Base-by-base conservation (phyloP, 768 basidiomycete genomes). In the Tricholoma bakamatsutake region DNA sequence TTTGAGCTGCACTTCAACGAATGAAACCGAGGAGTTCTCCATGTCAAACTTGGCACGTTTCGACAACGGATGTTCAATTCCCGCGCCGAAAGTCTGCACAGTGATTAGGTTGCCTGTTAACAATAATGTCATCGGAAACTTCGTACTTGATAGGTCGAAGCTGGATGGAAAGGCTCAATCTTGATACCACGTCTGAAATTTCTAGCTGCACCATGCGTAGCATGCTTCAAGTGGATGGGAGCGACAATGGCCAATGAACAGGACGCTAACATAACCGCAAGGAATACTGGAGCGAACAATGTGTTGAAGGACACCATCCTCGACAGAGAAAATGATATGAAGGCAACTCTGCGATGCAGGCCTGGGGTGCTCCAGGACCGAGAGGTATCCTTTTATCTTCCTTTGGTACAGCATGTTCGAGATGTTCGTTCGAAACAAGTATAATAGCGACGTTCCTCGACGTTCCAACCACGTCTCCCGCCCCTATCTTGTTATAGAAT, bases 131-230 rank as follows among this genome's bases (percentile, higher is more conserved):
- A n/a, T n/a, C n/a, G n/a, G n/a, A n/a, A n/a, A n/a, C n/a, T n/a
- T n/a, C n/a, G 45, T 51, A 71, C 74, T 66, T 75, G 65, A 57
- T 65, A 74, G 9, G 67, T 68, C 31, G 71, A 72, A 13, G 57
- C 60, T 6, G 74, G 74, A 59, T 75, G 71, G 67, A 66, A 76
- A 10, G 63, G 59, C 53, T 71, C 70, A 30, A 76, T 50, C 59
- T 68, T 59, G 35, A 71, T 46, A 18, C 65, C 67, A 27, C 65
- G 66, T 17, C 64, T 64, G 39, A 76, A 57, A 43, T 61, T 54
- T 30, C 69, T 68, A 8, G 57, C 58, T 18, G 69, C 63, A 8
- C 42, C 42, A 55, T 72, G 71, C 8, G 73, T 73, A 3, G 67
- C 61, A 57, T 69, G 67, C 64, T 68, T 72, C 24, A 64, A 52